These are phyloP conservation scores for Apiospora arundinis DNA, from an alignment of 2,329 filamentous ascomycete species.

Conservation along the genomic window DNA sequence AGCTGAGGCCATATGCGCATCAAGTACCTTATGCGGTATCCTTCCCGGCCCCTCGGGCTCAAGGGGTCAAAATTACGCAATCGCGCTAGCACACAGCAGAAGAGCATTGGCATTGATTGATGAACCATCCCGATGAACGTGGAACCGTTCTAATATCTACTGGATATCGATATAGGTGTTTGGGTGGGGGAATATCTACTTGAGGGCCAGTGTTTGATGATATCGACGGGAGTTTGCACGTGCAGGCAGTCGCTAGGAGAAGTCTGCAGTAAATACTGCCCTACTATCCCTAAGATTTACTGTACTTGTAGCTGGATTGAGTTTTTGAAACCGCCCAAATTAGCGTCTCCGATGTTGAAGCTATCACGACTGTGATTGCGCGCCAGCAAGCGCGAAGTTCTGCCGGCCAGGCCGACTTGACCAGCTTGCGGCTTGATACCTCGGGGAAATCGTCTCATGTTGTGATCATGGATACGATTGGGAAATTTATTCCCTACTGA, in stretches of 20 bases:
- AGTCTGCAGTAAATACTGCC: not conserved
- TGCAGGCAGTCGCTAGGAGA: not conserved
- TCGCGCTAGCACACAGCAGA: not conserved
- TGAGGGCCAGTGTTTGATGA: not conserved
- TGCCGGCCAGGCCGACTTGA: not conserved
- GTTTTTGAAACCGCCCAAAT: constrained; percentile 12
- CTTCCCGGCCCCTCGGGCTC: not conserved
- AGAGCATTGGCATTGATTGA: not conserved
- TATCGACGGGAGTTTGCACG: not conserved
- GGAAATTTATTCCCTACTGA: constrained; percentile 6
- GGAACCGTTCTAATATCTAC: not conserved
- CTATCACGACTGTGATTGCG: not conserved
- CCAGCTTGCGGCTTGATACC: not conserved
- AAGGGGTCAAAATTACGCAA: not conserved
- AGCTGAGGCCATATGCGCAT: constrained; percentile 10
- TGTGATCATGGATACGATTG: not conserved
- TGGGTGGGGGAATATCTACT: not conserved
- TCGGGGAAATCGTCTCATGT: constrained; percentile 1
- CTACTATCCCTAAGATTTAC: not conserved
- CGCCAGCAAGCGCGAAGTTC: not conserved
- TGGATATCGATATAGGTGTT: not conserved
- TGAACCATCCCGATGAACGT: not conserved
- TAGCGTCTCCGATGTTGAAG: not conserved
- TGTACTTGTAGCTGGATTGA: not conserved
- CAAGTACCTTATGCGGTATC: not conserved